These are phyloP conservation scores for Pontederia paniculata DNA, from an alignment of 176 grass and related monocot genomes.

Conservation along the genomic window DNA sequence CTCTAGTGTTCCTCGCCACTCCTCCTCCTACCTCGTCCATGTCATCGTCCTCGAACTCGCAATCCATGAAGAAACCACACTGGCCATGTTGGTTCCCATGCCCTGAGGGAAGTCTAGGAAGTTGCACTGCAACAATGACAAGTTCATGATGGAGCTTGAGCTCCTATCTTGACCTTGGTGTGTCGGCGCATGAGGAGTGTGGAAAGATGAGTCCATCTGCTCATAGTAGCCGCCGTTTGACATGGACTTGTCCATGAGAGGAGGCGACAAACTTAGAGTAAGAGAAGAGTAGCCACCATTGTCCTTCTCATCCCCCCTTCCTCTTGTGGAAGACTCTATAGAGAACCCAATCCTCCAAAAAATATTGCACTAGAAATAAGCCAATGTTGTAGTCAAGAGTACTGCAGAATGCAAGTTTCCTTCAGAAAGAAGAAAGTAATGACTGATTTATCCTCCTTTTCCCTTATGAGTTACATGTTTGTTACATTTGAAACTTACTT, in stretches of 20 bases:
- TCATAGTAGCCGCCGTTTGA: neutral
- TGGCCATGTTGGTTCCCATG: neutral
- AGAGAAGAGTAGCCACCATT: constrained; percentile 1
- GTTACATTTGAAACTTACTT: no score
- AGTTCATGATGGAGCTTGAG: constrained; percentile 4
- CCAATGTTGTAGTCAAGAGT: neutral
- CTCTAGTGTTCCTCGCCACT: no score
- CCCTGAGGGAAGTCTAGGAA: constrained; percentile 9
- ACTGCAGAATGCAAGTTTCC: no score
- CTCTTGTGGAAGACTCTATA: constrained; percentile 16
- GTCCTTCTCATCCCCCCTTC: neutral
- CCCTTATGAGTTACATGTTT: no score
- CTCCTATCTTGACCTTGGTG: constrained; percentile 1
- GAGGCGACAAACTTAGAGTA: neutral
- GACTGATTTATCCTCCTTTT: no score
- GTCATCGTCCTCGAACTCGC: no score
- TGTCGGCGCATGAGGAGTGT: neutral
- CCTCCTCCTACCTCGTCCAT: no score
- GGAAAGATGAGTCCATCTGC: neutral
- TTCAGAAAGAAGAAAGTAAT: no score
- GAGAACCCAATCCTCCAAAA: constrained; percentile 17
- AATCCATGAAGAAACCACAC: no score
- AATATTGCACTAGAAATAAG: neutral
- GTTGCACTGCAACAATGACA: constrained; percentile 3
- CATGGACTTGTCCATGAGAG: constrained; percentile 8